Conservation (phyloP, 305 asterid genomes). For the Rubia balearica region DNA sequence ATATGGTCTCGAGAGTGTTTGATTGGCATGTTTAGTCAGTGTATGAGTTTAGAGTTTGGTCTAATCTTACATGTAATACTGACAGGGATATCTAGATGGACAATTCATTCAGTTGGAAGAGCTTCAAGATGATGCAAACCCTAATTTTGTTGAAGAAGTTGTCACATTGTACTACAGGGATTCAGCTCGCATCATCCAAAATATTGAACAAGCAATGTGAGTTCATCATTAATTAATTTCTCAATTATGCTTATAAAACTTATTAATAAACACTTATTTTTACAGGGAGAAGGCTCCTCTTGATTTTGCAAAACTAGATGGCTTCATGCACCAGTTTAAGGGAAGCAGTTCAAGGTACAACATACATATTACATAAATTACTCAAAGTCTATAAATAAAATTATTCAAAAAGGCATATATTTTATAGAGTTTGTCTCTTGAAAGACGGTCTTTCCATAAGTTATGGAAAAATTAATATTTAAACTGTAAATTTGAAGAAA, state of each 20-base stretch:
- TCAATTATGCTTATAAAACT: too few relatives aligned
- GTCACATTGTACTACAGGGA: slow-evolving; percentile 60
- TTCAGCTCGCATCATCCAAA: slow-evolving; percentile 43
- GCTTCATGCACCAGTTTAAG: slow-evolving; percentile 56
- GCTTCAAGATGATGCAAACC: slow-evolving; percentile 65
- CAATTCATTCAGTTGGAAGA: slow-evolving; percentile 64
- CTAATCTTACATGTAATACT: background rate
- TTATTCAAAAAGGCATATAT: background rate
- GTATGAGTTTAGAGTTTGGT: too few relatives aligned
- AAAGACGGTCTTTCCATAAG: too few relatives aligned
- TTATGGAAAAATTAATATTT: too few relatives aligned
- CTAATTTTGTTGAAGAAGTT: slow-evolving; percentile 68
- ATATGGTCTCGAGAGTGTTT: too few relatives aligned
- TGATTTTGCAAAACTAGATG: slow-evolving; percentile 55
- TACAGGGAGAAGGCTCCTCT: slow-evolving; percentile 55
- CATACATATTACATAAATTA: background rate
- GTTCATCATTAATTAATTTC: slow-evolving; percentile 12
- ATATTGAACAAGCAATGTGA: slow-evolving; percentile 57
- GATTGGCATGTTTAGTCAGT: too few relatives aligned
- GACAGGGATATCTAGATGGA: slow-evolving; percentile 65
- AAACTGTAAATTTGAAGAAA: too few relatives aligned
- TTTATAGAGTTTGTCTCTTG: too few relatives aligned
- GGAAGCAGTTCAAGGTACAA: slow-evolving; percentile 65
- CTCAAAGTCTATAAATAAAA: too few relatives aligned
- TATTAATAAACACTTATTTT: too few relatives aligned